Conservation (phyloP, 2,329 filamentous ascomycete species). For the Cryphonectria parasitica region DNA sequence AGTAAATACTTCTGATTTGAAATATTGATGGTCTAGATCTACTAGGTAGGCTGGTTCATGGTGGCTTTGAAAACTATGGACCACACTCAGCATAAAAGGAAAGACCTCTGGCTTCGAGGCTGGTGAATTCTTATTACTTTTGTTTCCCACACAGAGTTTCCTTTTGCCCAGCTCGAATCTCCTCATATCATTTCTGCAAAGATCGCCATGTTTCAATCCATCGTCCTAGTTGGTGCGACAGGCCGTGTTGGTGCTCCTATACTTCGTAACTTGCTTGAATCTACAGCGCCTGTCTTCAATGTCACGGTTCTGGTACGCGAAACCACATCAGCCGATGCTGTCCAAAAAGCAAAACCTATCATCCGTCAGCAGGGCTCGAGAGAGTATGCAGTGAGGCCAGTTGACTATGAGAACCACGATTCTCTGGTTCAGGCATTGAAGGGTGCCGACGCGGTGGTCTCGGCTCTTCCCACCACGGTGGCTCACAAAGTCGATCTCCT, state of each 20-base stretch:
- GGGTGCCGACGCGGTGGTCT: slow-evolving; percentile 6
- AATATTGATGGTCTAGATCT: neutral
- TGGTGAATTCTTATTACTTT: neutral
- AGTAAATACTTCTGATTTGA: neutral
- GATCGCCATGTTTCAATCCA: neutral
- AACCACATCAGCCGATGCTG: neutral
- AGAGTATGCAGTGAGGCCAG: neutral
- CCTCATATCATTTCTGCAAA: no score
- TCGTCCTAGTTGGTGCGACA: neutral
- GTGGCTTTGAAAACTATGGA: neutral
- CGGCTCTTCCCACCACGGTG: neutral
- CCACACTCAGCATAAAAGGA: neutral
- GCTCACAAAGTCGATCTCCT: neutral
- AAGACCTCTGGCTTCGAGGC: neutral
- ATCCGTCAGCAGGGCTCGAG: neutral
- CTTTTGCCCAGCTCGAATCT: neutral
- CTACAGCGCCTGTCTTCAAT: neutral
- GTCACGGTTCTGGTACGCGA: slow-evolving; percentile 3
- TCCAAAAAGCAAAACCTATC: neutral
- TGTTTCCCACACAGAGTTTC: neutral
- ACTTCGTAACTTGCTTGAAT: slow-evolving; percentile 10
- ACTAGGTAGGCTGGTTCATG: neutral
- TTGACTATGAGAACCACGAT: slow-evolving; percentile 3
- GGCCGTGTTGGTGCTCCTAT: neutral
- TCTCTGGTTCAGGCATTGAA: slow-evolving; percentile 2